Evolutionary conservation across 2,329 filamentous ascomycete genomes (phyloP).

Genomic region (Botrytis sinoallii): DNA sequence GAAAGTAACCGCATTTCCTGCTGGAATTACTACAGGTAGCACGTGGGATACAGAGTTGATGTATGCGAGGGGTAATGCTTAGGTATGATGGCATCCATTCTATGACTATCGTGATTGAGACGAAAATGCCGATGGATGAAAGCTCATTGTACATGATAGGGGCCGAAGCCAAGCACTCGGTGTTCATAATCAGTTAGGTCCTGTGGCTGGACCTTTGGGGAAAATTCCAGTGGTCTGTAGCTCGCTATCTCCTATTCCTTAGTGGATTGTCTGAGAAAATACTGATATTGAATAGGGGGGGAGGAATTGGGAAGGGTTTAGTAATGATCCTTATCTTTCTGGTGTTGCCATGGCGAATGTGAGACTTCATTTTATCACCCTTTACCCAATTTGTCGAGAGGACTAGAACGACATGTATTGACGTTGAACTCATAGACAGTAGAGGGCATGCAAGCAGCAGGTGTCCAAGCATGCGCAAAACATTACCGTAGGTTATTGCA

Average conservation of each 20-base stretch:
- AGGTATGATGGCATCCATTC: slow-evolving; percentile 43
- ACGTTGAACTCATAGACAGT: slow-evolving; percentile 47
- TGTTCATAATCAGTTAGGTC: slow-evolving; percentile 72
- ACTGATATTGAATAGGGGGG: slow-evolving; percentile 56
- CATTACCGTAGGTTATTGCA: slow-evolving; percentile 47
- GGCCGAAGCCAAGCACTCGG: slow-evolving; percentile 66
- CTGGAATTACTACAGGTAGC: slow-evolving; percentile 72
- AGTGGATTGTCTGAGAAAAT: not conserved
- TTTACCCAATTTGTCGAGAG: not conserved
- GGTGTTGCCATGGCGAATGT: slow-evolving; percentile 57
- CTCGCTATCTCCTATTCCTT: not conserved
- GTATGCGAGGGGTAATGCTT: slow-evolving; percentile 64
- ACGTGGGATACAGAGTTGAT: slow-evolving; percentile 79
- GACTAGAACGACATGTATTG: no score
- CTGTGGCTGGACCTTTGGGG: slow-evolving; percentile 72
- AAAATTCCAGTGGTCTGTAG: slow-evolving; percentile 52
- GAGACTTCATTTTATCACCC: not conserved
- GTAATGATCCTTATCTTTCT: slow-evolving; percentile 71
- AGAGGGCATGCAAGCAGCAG: slow-evolving; percentile 51
- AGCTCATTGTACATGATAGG: slow-evolving; percentile 42
- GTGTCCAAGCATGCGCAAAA: slow-evolving; percentile 53
- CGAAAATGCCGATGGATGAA: not conserved
- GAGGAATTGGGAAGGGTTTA: slow-evolving; percentile 82
- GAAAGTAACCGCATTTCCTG: slow-evolving; percentile 72
- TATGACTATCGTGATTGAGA: not conserved